Percentiles rank a stretch among this genome's conserved stretches.
These are phyloP conservation scores for Jatropha curcas DNA, from an alignment of 345 rosid genomes.

Conservation along the genomic window DNA sequence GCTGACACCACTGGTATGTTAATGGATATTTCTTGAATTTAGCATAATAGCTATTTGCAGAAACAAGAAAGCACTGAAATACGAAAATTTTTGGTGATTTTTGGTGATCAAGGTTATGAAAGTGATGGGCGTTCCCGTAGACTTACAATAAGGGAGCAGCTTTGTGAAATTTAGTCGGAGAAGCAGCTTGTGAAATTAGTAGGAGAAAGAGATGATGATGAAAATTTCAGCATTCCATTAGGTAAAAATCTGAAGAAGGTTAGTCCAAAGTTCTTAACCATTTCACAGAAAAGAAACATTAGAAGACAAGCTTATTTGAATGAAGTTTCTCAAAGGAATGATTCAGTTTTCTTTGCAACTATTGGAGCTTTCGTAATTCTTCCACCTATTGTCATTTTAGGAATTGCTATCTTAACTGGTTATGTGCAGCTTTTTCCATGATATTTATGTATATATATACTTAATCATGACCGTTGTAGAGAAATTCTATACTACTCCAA, in stretches of 20 bases:
- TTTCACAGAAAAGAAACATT: slow-evolving; percentile 92
- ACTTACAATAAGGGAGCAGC: slow-evolving; percentile 66
- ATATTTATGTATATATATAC: neutral
- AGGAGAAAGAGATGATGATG: slow-evolving; percentile 71
- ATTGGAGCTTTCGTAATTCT: slow-evolving; percentile 82
- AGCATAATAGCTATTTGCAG: too few relatives aligned
- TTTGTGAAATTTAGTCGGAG: too few relatives aligned
- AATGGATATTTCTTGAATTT: neutral
- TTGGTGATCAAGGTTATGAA: slow-evolving; percentile 46
- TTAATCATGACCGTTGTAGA: neutral
- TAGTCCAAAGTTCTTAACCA: slow-evolving; percentile 67
- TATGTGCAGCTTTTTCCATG: slow-evolving; percentile 93
- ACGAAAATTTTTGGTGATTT: neutral
- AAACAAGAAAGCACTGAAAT: too few relatives aligned
- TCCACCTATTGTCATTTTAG: slow-evolving; percentile 75
- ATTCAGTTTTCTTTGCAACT: slow-evolving; percentile 82
- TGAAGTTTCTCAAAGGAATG: slow-evolving; percentile 87
- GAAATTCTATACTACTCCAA: neutral
- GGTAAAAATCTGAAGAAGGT: slow-evolving; percentile 83
- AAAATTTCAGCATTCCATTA: slow-evolving; percentile 66
- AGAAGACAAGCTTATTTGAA: slow-evolving; percentile 72
- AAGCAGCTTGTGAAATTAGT: slow-evolving; percentile 64
- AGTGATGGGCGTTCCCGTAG: slow-evolving; percentile 50
- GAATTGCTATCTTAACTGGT: slow-evolving; percentile 70
- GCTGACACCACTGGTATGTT: slow-evolving; percentile 45